These are phyloP conservation scores for Podochytrium sp. DNA, from an alignment of 192 early-diverging fungal genomes.

Conservation along the genomic window DNA sequence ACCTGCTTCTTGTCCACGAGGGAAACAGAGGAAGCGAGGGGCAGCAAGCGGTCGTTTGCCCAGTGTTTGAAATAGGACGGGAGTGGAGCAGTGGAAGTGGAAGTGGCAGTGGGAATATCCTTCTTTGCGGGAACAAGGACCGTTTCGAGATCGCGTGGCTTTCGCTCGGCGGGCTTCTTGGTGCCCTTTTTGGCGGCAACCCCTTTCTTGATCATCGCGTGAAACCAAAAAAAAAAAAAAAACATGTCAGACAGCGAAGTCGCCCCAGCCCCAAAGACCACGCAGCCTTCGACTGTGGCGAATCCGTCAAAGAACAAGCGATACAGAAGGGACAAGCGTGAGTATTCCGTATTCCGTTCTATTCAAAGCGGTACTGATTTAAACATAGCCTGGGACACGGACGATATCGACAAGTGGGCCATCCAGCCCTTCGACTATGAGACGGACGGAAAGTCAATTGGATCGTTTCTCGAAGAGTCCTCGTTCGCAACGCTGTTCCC, in stretches of 20 bases:
- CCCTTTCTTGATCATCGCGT: too few species aligned
- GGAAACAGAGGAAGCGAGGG: not conserved
- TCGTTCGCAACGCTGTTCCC: constrained; percentile 98
- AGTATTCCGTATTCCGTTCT: constrained; percentile 2
- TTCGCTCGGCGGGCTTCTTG: too few species aligned
- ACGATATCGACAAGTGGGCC: constrained; percentile 93
- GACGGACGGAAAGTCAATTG: constrained; percentile 46
- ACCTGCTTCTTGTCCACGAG: not conserved
- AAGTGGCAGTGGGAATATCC: too few species aligned
- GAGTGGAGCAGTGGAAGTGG: too few species aligned
- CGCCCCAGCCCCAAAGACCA: not conserved
- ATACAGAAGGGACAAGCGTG: constrained; percentile 67
- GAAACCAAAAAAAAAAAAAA: too few species aligned
- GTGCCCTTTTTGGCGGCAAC: too few species aligned
- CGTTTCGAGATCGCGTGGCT: too few species aligned
- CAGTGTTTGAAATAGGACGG: not conserved
- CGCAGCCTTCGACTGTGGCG: not conserved
- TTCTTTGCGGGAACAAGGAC: too few species aligned
- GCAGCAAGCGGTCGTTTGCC: not conserved
- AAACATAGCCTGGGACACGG: constrained; percentile 77
- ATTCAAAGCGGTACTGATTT: not conserved
- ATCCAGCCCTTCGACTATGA: constrained; percentile 85
- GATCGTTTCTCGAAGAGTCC: constrained; percentile 87
- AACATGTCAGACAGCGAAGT: constrained; percentile 17
- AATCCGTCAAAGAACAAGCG: constrained; percentile 51